Evolutionary conservation across 2,329 filamentous ascomycete species (phyloP), one percentile per base, ranked within the genome.

Genomic region (Lojkania enalia): DNA sequence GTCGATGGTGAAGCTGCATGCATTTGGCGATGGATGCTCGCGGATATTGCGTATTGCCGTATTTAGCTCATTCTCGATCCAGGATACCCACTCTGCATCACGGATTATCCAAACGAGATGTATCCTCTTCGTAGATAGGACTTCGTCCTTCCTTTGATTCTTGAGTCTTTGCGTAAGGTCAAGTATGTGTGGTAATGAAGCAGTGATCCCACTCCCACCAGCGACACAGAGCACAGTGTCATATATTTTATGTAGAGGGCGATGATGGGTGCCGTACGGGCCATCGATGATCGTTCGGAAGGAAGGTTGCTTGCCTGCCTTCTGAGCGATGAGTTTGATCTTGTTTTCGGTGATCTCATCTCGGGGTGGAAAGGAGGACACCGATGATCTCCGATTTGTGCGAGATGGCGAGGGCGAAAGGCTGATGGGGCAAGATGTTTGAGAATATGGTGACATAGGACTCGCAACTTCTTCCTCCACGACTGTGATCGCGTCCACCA

Each of bases 231-330:
- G 20, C 6, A 57, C 39, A 3, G 44, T 48, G 36, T 58, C 51
- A 42, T n/a, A n/a, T n/a, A 48, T 16, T 15, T 18, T 32, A 35
- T 54, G 52, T 3, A 48, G 29, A 18, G 46, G 48, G 13, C 46
- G 48, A 19, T 38, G 23, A 44, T 50, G 44, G 13, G 36, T 35
- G 33, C 63, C 62, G 44, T 69, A 66, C 2, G 62, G 58, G 1
- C 63, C 63, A 23, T 67, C 63, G 33, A 67, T 44, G n/a, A n/a
- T n/a, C n/a, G n/a, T n/a, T n/a, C n/a, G 42, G 30, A 52, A 30
- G 14, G 31, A 27, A 5, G 45, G 6, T 9, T 39, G 44, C 11
- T 35, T 32, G 25, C 44, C 50, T 14, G 29, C 30, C 4, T 40
- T 49, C 23, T 18, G 21, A 12, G 15, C 32, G 15, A 46, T 35